These are phyloP conservation scores for Spergularia marina DNA, from an alignment of 148 eudicot species.

Conservation along the genomic window DNA sequence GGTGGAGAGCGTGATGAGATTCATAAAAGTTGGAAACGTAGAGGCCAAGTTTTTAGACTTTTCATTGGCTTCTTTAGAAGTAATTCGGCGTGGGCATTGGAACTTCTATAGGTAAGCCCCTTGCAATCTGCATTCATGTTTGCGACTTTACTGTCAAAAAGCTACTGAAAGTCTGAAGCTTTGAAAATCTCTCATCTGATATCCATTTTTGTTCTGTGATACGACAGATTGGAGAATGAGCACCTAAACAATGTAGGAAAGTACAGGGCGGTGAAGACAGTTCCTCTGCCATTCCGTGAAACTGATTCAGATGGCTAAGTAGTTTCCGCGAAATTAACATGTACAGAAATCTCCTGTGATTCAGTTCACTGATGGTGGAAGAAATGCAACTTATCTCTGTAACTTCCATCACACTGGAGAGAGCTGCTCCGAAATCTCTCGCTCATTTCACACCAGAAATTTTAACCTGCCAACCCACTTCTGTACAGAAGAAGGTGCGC, in stretches of 20 bases:
- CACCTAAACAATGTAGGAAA: slow-evolving; percentile 87
- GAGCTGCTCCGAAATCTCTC: slow-evolving; percentile 14
- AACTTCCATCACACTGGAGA: slow-evolving; percentile 13
- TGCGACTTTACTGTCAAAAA: neutral
- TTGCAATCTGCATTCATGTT: neutral
- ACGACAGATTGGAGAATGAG: slow-evolving; percentile 83
- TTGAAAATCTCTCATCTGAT: neutral
- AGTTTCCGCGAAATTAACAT: slow-evolving; percentile 5
- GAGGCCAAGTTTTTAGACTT: slow-evolving; percentile 71
- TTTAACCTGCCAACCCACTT: slow-evolving; percentile 10
- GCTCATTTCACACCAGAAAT: slow-evolving; percentile 13
- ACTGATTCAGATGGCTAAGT: slow-evolving; percentile 60
- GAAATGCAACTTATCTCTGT: slow-evolving; percentile 7
- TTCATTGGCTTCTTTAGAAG: slow-evolving; percentile 86
- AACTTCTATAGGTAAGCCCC: slow-evolving; percentile 76
- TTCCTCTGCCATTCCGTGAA: slow-evolving; percentile 86
- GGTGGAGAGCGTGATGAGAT: slow-evolving; percentile 73
- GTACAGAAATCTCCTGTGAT: slow-evolving; percentile 21
- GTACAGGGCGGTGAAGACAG: slow-evolving; percentile 76
- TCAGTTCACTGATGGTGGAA: slow-evolving; percentile 11
- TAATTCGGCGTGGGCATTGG: slow-evolving; percentile 98
- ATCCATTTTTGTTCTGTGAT: neutral
- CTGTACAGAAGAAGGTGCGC: slow-evolving; percentile 21
- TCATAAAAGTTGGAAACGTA: slow-evolving; percentile 41
- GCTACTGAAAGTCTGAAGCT: no score